Base-by-base conservation (phyloP, 169 alveolate species). In the Theileria equi region DNA sequence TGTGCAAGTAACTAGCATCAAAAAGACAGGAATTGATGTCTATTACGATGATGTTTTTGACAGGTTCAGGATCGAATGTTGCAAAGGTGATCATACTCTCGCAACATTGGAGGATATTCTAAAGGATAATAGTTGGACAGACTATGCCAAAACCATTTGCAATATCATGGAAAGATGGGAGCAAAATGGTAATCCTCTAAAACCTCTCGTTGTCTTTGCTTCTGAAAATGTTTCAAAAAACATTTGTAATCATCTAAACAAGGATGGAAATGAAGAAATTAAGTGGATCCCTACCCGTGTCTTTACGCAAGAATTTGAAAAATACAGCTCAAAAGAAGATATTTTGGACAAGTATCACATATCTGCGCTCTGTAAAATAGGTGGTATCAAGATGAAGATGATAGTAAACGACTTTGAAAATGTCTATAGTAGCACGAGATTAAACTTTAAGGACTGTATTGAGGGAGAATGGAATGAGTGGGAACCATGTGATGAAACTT, bases 391-490 rank as follows among this genome's bases (percentile, higher is more conserved):
- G 0, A 34, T 67, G 16, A 1, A 36, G 0, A 29, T 10, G 8
- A 54, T 34, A 23, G 17, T 13, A 23, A 44, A n/a, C 5, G 17
- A 52, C 6, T 0, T 7, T 0, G 72, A 16, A 4, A 31, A 31
- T 3, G 44, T 3, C 38, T 6, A 5, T 50, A 67, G 28, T 25
- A 2, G 7, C 25, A 11, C 0, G 61, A 29, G 6, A 11, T n/a
- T n/a, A n/a, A 10, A 5, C 4, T 35, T 49, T n/a, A 35, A 35
- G 0, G 79, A 67, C 21, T 69, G 81, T 60, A 16, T 69, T 17
- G 71, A 69, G 23, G 23, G 63, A 19, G 72, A 69, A 19, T 69
- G 81, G 81, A 66, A 2, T n/a, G 81, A 69, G 4, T 69, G 81
- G 81, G 25, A 49, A 13, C 21, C 32, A 4, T 69, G 81, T 13